Evolutionary conservation across 2,329 filamentous ascomycete genomes (phyloP), one percentile per base, ranked within the genome.

Genomic region (Hymenoscyphus linearis): DNA sequence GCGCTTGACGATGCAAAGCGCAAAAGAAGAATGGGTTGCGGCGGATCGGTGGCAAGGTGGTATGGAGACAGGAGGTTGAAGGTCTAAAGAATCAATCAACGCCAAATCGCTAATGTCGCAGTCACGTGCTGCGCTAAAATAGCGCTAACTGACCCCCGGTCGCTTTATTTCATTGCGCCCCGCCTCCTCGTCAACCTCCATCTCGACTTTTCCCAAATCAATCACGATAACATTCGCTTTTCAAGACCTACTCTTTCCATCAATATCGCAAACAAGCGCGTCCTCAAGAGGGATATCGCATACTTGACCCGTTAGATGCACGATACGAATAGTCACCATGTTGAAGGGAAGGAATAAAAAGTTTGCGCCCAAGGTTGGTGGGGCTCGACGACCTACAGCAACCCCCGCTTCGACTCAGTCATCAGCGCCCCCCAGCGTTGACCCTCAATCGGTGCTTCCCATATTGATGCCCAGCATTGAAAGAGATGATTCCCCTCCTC

Each of bases 331-430:
- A 47, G 44, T 18, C 62, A 60, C 35, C 55, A 70, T 70, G 68
- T 64, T 69, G 63, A 69, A 74, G 89, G 89, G 76, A 89, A 90
- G 75, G 78, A 80, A 68, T 76, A 71, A 69, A 55, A 58, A 58
- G 2, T 90, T 91, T 77, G 66, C 64, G 16, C 67, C 67, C 1
- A 89, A 89, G 73, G 88, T 88, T 52, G 83, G 83, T 66, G 84
- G 83, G 35, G 73, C 80, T 66, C 83, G 86, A 61, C 67, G 65
- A 70, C 79, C 81, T 62, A 77, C 80, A 64, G 77, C 78, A 65
- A 75, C 77, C 60, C 73, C 77, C 62, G 69, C 72, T 61, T 71
- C 75, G 61, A 70, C 70, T 60, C 71, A 73, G 55, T 69, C 77
- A 52, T 73, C 77, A 35, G 65, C 75, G 50, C 71, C 73, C 60